These are phyloP conservation scores for Rhizoctonia solani DNA, from an alignment of 1,284 basidiomycete species.

Conservation along the genomic window DNA sequence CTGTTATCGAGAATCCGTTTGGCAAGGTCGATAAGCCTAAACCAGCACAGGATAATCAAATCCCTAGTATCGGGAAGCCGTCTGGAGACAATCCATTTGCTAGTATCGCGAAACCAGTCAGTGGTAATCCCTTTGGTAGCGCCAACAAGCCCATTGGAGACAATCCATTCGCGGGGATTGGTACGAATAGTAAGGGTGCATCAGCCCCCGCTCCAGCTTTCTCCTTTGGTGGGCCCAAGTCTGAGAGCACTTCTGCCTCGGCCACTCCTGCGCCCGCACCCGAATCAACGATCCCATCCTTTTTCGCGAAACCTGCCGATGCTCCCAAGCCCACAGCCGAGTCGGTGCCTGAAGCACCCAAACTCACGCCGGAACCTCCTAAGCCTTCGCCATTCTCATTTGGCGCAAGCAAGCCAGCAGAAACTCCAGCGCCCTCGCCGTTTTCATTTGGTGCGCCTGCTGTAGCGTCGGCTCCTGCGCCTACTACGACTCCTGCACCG, in stretches of 20 bases:
- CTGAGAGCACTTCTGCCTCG: background rate
- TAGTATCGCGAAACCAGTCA: background rate
- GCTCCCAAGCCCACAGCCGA: background rate
- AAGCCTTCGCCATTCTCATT: constrained; percentile 46
- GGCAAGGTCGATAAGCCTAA: background rate
- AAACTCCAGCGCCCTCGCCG: background rate
- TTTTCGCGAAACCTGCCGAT: constrained; percentile 38
- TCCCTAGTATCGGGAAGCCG: background rate
- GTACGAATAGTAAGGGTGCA: background rate
- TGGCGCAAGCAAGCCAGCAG: constrained; percentile 34
- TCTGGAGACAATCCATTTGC: background rate
- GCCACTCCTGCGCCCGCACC: constrained; percentile 59
- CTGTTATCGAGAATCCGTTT: background rate
- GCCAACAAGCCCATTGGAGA: background rate
- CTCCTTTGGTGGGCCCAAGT: background rate
- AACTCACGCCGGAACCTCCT: constrained; percentile 39
- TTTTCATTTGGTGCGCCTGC: constrained; percentile 14
- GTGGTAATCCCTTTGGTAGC: background rate
- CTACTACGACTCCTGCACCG: constrained; percentile 44
- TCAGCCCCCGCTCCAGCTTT: constrained; percentile 2
- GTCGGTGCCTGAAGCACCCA: constrained; percentile 35
- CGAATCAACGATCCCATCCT: constrained; percentile 35
- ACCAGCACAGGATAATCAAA: background rate
- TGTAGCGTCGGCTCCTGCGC: constrained; percentile 42
- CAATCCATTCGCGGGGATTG: constrained; percentile 15